Evolutionary conservation across 2,329 filamentous ascomycete genomes (phyloP).

Genomic region (Neoarthrinium moseri): DNA sequence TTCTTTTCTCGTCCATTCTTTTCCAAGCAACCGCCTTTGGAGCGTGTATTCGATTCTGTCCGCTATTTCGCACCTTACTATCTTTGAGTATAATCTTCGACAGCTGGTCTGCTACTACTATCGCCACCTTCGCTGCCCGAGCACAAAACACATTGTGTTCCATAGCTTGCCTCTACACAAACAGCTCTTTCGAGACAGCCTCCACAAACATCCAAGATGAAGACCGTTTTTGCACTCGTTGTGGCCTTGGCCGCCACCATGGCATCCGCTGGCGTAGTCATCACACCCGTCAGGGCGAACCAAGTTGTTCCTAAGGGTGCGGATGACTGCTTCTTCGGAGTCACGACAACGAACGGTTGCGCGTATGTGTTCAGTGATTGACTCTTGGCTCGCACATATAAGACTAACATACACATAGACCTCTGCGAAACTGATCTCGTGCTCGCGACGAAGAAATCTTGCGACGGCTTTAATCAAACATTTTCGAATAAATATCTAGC

Average conservation of each 20-base stretch:
- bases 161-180: too few species aligned
- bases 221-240: slow-evolving; percentile 34
- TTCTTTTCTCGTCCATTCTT: slow-evolving; percentile 3
- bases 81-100: not conserved
- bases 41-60: not conserved
- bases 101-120: slow-evolving; percentile 4
- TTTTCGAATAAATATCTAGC: too few species aligned
- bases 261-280: slow-evolving; percentile 52
- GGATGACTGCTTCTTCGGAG: slow-evolving; percentile 56
- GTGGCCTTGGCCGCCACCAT: slow-evolving; percentile 44
- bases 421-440: slow-evolving; percentile 9
- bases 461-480: too few species aligned
- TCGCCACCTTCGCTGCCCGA: not conserved
- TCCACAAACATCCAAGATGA: slow-evolving; percentile 36
- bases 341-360: slow-evolving; percentile 56
- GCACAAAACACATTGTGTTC: too few species aligned
- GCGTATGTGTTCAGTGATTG: slow-evolving; percentile 42
- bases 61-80: not conserved
- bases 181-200: too few species aligned
- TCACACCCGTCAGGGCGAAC: slow-evolving; percentile 49
- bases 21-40: not conserved
- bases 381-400: too few species aligned
- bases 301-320: slow-evolving; percentile 47
- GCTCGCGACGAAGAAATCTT: not conserved
- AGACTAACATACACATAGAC: not conserved